A percentile compares a stretch with the other conserved stretches of the same genome.
Evolutionary conservation across 257 asterid species (phyloP).

Genomic region (Capsicum chinense): DNA sequence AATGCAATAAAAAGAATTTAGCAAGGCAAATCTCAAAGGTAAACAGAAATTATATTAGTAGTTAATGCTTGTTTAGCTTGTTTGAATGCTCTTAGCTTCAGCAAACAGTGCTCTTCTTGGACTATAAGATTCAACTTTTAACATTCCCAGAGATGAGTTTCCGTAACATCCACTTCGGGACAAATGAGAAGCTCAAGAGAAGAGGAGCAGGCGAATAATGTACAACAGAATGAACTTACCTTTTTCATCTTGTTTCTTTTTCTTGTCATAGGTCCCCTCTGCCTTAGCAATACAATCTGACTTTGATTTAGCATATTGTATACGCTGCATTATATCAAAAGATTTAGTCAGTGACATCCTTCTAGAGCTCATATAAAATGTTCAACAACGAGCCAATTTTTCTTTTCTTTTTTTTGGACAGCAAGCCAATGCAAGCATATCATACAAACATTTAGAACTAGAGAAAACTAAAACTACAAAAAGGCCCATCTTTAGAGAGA

Average conservation of each 20-base stretch:
- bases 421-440: background rate
- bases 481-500: background rate
- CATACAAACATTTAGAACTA: background rate
- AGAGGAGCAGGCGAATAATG: background rate
- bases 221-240: constrained; percentile 48
- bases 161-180: constrained; percentile 15
- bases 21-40: background rate
- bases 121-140: background rate
- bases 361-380: background rate
- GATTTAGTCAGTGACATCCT: background rate
- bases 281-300: constrained; percentile 98
- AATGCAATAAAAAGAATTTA: background rate
- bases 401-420: background rate
- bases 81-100: background rate
- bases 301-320: constrained; percentile 88
- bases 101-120: constrained; percentile 12
- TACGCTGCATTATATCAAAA: constrained; percentile 62
- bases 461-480: background rate
- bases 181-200: constrained; percentile 12
- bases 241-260: constrained; percentile 96
- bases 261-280: constrained; percentile 97
- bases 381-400: background rate
- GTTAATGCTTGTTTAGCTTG: constrained; percentile 6
- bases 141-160: background rate
- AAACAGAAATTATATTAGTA: background rate